Evolutionary conservation across 2,329 filamentous ascomycete genomes (phyloP).

Genomic region (Clarireedia monteithiana): DNA sequence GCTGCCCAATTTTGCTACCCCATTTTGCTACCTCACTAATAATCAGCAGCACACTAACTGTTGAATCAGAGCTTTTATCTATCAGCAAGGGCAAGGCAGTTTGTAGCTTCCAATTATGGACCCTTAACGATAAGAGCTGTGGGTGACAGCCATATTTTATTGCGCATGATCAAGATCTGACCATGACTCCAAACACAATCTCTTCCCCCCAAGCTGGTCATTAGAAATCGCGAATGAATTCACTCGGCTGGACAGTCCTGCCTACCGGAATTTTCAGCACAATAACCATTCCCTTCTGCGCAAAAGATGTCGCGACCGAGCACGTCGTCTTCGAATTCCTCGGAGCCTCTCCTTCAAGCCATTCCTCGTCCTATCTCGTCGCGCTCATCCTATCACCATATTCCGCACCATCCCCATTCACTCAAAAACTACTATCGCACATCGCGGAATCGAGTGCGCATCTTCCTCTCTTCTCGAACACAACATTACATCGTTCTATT

Average conservation of each 20-base stretch:
- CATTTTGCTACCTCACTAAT: background rate
- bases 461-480: slow-evolving; percentile 35
- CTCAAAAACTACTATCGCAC: background rate
- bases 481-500: slow-evolving; percentile 42
- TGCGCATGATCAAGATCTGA: background rate
- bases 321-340: background rate
- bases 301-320: slow-evolving; percentile 3
- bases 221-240: too few relatives aligned
- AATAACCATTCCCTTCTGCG: too few relatives aligned
- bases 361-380: slow-evolving; percentile 5
- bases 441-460: background rate
- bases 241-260: too few relatives aligned
- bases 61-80: background rate
- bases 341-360: slow-evolving; percentile 1
- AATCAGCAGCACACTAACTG: too few relatives aligned
- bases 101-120: slow-evolving; percentile 2
- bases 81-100: background rate
- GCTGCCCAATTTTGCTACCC: background rate
- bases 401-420: background rate
- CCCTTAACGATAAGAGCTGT: background rate
- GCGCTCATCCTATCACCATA: slow-evolving; percentile 4
- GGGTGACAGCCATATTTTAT: background rate
- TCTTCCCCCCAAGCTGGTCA: background rate
- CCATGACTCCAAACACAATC: background rate
- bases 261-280: too few relatives aligned